Conservation (phyloP, 2,329 filamentous ascomycete species). For the Aspergillus viridinutans region DNA sequence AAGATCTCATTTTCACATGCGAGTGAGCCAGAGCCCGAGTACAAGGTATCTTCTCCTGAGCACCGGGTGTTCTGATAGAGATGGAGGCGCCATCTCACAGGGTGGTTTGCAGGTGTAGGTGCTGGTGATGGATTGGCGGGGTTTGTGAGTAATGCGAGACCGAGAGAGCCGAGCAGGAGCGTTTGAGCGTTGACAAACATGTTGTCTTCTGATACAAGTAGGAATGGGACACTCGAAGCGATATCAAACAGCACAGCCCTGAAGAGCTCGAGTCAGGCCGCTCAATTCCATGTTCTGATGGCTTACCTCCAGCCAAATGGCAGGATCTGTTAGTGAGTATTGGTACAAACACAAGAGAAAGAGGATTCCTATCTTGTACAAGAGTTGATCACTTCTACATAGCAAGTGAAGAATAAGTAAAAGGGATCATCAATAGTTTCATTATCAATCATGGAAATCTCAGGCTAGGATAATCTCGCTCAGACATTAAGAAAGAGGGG, state of each 20-base stretch:
- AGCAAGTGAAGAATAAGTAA: not conserved
- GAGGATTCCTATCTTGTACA: not conserved
- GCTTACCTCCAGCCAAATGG: not conserved
- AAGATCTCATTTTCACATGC: constrained; percentile 5
- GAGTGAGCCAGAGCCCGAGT: constrained; percentile 6
- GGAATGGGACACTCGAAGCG: not conserved
- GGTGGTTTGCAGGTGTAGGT: not conserved
- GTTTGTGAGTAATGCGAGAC: not conserved
- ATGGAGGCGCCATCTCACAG: constrained; percentile 5
- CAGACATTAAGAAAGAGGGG: not conserved
- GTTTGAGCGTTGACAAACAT: not conserved
- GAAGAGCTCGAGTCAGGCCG: not conserved
- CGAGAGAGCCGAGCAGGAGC: not conserved
- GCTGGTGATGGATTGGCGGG: not conserved
- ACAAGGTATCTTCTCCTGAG: constrained; percentile 8
- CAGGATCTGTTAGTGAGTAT: not conserved
- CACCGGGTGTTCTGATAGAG: constrained; percentile 11
- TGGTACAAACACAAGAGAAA: not conserved
- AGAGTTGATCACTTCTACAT: not conserved
- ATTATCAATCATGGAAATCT: not conserved
- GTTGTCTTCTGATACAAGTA: too few relatives aligned
- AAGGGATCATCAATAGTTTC: not conserved
- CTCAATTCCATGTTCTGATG: not conserved
- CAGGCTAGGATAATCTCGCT: not conserved
- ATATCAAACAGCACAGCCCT: not conserved